Evolutionary conservation across 2,329 filamentous ascomycete species (phyloP), one percentile per base, ranked within the genome.

Genomic region (Stachybotrys chlorohalonatus): DNA sequence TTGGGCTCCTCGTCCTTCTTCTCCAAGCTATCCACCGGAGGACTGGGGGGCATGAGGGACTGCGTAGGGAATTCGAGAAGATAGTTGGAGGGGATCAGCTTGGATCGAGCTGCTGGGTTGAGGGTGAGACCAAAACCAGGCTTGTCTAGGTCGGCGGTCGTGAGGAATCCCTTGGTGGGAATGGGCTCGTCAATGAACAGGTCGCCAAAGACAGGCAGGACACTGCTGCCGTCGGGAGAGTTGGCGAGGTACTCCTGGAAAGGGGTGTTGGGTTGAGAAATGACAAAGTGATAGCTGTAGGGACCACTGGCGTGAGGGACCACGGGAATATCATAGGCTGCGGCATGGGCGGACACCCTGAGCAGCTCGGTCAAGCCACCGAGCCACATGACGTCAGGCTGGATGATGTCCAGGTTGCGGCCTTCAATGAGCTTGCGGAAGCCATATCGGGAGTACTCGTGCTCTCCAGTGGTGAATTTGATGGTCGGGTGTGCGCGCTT

Each of bases 191-290:
- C 91, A 42, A 88, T 65, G 73, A 96, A 96, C 52, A 96, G 77
- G 63, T 95, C 89, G 42, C 92, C 92, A 70, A 96, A 96, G 7
- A 96, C 92, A 2, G 92, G 92, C 58, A 93, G 75, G 16, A 96
- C 92, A 58, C 85, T 91, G 76, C 90, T 89, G 51, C 92, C 92
- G 64, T 96, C 91, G 1, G 91, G 83, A 2, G 90, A 95, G 74
- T 96, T 96, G 62, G 92, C 92, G 30, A 96, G 81, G 67, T 96
- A 96, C 72, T 96, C 92, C 71, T 96, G 92, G 80, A 96, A 96
- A 6, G 92, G 92, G 13, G 87, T 89, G 74, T 96, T 95, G 59
- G 89, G 84, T 72, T 96, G 92, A 49, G 90, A 95, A 57, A 96
- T 86, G 60, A 96, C 92, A 67, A 95, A 96, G 73, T 96, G 92